phyloP scores from a whole-genome alignment of 2,329 filamentous ascomycete species.

The Penicillium psychrosexuale region DNA sequence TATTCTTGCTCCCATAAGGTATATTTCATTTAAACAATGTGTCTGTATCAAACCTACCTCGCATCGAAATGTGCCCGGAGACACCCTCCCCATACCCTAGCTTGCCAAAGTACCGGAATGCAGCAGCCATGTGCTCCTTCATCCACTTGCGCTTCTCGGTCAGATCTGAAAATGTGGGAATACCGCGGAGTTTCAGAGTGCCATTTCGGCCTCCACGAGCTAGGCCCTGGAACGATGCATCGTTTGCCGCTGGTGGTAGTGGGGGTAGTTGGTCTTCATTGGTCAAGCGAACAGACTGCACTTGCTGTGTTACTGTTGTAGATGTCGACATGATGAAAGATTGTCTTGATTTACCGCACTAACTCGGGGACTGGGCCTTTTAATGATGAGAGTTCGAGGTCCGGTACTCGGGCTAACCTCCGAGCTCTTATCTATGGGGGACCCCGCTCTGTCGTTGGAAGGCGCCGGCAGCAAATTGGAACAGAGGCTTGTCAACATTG shows the following conservation, averaged over 20 bases:
- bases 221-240: constrained; percentile 33
- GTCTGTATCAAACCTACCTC: constrained; percentile 22
- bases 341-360: neutral
- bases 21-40: neutral
- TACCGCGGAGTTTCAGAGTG: constrained; percentile 36
- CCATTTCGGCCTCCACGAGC: constrained; percentile 38
- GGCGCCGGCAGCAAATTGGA: constrained; percentile 7
- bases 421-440: constrained; percentile 17
- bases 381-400: neutral
- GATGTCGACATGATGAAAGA: constrained; percentile 15
- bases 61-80: constrained; percentile 43
- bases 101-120: constrained; percentile 43
- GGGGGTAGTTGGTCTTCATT: constrained; percentile 20
- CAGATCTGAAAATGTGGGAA: constrained; percentile 41
- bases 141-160: constrained; percentile 51
- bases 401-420: neutral
- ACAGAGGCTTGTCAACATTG: neutral
- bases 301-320: constrained; percentile 15
- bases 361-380: neutral
- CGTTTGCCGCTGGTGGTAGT: constrained; percentile 25
- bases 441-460: constrained; percentile 21
- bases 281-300: constrained; percentile 18
- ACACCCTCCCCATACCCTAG: constrained; percentile 42
- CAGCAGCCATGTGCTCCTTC: constrained; percentile 49
- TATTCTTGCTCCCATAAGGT: neutral